phyloP scores from a whole-genome alignment of 169 alveolate species.

The Plasmodium cynomolgi region DNA sequence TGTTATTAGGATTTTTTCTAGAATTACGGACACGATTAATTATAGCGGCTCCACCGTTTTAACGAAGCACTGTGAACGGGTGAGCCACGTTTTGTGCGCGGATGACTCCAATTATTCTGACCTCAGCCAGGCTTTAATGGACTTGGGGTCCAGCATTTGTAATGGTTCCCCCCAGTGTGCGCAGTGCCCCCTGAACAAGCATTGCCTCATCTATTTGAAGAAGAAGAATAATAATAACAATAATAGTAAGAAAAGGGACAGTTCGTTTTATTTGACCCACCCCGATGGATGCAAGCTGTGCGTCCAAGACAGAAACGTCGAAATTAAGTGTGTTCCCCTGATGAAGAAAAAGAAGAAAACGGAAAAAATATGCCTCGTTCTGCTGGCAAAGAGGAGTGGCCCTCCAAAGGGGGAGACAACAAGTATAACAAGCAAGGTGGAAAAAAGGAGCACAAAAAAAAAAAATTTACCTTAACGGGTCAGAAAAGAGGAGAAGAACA shows the following conservation, averaged over 20 bases:
- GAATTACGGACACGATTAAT: constrained; percentile 76
- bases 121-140: constrained; percentile 78
- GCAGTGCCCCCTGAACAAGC: constrained; percentile 74
- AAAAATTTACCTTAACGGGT: constrained; percentile 4
- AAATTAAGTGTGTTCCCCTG: constrained; percentile 52
- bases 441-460: background rate
- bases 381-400: constrained; percentile 13
- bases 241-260: background rate
- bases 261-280: constrained; percentile 6
- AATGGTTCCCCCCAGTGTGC: constrained; percentile 74
- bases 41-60: constrained; percentile 38
- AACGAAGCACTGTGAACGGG: constrained; percentile 52
- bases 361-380: constrained; percentile 43
- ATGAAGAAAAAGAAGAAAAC: constrained; percentile 43
- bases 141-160: constrained; percentile 81
- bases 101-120: constrained; percentile 55
- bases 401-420: background rate
- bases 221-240: background rate
- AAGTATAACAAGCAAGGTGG: background rate
- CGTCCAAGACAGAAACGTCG: constrained; percentile 54
- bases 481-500: background rate
- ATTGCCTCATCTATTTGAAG: constrained; percentile 62
- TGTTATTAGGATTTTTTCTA: constrained; percentile 70
- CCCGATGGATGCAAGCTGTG: constrained; percentile 41
- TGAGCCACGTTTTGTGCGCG: constrained; percentile 33